Conservation (phyloP, 2,329 filamentous ascomycete genomes). For the Epichloe gansuensis region DNA sequence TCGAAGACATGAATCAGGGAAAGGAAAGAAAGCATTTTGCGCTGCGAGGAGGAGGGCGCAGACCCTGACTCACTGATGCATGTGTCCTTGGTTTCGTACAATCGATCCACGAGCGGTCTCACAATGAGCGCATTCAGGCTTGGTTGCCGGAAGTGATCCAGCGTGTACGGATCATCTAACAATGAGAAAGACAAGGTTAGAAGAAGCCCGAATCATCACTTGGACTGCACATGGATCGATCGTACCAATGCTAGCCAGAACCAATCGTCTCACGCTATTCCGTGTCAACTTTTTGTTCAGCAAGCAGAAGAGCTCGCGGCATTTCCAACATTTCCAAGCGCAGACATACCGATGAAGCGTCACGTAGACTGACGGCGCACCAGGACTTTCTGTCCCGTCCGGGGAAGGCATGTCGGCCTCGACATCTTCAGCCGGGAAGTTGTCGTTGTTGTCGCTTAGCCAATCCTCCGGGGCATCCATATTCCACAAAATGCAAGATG, state of each 20-base stretch:
- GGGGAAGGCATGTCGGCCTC: background rate
- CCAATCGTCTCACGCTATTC: slow-evolving; percentile 5
- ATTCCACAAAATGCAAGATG: background rate
- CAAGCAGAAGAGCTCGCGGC: background rate
- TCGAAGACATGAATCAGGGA: background rate
- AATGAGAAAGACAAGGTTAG: background rate
- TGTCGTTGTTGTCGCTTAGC: slow-evolving; percentile 3
- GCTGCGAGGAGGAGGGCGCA: background rate
- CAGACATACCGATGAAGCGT: slow-evolving; percentile 7
- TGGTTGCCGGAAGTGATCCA: slow-evolving; percentile 54
- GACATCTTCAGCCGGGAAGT: background rate
- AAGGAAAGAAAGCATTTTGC: slow-evolving; percentile 6
- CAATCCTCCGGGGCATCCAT: slow-evolving; percentile 4
- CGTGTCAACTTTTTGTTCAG: too few species aligned
- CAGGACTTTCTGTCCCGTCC: background rate
- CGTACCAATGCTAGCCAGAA: slow-evolving; percentile 12
- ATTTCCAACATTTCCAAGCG: background rate
- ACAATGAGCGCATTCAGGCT: slow-evolving; percentile 56
- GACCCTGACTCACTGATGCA: slow-evolving; percentile 37
- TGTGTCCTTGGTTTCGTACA: slow-evolving; percentile 53
- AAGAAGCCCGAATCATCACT: background rate
- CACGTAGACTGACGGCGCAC: slow-evolving; percentile 3
- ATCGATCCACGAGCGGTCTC: slow-evolving; percentile 54
- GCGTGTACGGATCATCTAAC: slow-evolving; percentile 30
- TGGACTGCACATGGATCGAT: background rate